Base-by-base conservation (phyloP, 2,329 filamentous ascomycete genomes). In the Aspergillus sp. region DNA sequence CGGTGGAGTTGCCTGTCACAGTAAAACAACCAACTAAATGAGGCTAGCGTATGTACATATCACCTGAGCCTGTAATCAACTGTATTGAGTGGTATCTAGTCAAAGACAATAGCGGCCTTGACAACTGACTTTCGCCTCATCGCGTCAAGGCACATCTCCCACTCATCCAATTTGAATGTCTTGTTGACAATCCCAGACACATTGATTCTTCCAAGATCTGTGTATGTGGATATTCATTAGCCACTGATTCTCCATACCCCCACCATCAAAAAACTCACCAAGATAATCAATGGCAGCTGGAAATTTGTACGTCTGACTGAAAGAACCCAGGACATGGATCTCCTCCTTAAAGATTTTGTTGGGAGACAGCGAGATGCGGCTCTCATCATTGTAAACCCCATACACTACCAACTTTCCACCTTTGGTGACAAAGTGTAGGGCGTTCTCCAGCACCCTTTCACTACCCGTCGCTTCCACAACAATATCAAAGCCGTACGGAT, bases 251-350 rank as follows among this genome's bases (percentile, higher is more conserved):
- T 1, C 23, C 1, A 0, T n/a, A 5, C 12, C 6, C 1, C 10
- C 13, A n/a, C 23, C 2, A n/a, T 3, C 3, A 15, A 1, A 7
- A 21, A 10, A 49, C 45, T 78, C 76, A 48, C 75, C 76, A 4
- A 82, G 75, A 63, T 85, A 85, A 67, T 82, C 80, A 63, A 85
- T 82, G 45, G 82, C 82, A 51, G 82, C 81, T 17, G 82, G 87
- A 81, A 90, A 89, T 82, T 89, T 89, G 77, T 87, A 89, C 19
- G 87, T 89, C 76, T 91, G 88, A 51, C 86, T 90, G 78, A 91
- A 91, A 54, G 85, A 89, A 21, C 88, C 88, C 57, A 91, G 79
- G 65, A 91, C 89, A 65, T 87, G 90, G 67, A 91, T 89, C 74
- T 91, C 89, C 64, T 84, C 80, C 83, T 81, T 72, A 85, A 76